A percentile compares a stretch with the other conserved stretches of the same genome.
Evolutionary conservation across 2,329 filamentous ascomycete species (phyloP).

Genomic region (Penicillium psychrosexuale): DNA sequence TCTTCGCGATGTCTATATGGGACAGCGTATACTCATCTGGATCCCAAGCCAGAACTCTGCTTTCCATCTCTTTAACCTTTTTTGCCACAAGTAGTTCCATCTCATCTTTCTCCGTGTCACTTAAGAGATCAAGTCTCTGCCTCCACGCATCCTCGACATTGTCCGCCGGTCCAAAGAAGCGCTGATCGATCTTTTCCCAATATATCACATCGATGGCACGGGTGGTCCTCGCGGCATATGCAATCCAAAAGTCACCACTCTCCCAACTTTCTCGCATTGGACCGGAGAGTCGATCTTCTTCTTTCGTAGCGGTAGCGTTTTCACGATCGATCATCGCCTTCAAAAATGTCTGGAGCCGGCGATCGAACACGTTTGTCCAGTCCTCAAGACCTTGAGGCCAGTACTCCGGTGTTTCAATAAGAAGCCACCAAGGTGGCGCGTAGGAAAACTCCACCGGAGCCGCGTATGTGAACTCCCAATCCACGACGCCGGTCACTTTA

Average conservation of each 20-base stretch:
- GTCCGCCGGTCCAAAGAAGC: conserved; percentile 3
- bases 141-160: not conserved
- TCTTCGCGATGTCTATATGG: not conserved
- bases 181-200: conserved; percentile 9
- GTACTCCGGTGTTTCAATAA: conserved; percentile 23
- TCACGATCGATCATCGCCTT: conserved; percentile 12
- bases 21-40: not conserved
- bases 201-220: conserved; percentile 9
- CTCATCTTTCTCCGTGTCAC: not conserved
- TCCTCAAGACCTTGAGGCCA: conserved; percentile 21
- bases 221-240: conserved; percentile 9
- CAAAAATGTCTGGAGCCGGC: conserved; percentile 17
- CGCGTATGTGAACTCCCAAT: conserved; percentile 9
- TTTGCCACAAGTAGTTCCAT: not conserved
- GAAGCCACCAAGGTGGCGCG: conserved; percentile 25
- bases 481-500: conserved; percentile 16
- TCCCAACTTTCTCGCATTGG: not conserved
- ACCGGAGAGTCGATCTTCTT: conserved; percentile 14
- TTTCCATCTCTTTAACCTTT: not conserved
- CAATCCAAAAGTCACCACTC: not conserved
- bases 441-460: conserved; percentile 19
- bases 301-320: conserved; percentile 1
- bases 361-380: conserved; percentile 16
- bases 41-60: not conserved
- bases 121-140: not conserved